Evolutionary conservation across 1,284 basidiomycete species (phyloP).

Genomic region (Moesziomyces sp.): DNA sequence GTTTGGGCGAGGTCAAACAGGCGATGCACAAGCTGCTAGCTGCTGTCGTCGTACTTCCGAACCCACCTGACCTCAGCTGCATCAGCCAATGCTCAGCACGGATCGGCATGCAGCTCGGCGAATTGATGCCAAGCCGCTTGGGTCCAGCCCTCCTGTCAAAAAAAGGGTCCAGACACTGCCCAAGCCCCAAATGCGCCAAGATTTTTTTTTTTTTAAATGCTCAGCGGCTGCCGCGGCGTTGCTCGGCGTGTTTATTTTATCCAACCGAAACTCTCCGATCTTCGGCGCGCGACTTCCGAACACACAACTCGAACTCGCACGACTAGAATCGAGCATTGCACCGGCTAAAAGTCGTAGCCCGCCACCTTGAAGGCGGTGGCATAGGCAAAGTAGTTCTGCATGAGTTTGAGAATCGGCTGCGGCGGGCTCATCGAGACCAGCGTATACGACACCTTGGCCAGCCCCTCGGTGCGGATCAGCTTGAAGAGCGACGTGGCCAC

Average conservation of each 20-base stretch:
- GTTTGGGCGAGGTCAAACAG: too few relatives aligned
- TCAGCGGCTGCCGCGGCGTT: not conserved
- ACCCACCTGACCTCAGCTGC: too few relatives aligned
- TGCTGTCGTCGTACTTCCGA: too few relatives aligned
- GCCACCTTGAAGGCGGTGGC: conserved; percentile 47
- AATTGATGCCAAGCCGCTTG: too few relatives aligned
- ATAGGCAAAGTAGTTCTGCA: conserved; percentile 53
- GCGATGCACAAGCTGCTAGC: too few relatives aligned
- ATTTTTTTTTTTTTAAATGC: too few relatives aligned
- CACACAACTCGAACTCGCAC: not conserved
- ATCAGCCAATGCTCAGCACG: too few relatives aligned
- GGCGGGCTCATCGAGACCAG: conserved; percentile 81
- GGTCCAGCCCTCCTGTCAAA: too few relatives aligned
- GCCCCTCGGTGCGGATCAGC: conserved; percentile 90
- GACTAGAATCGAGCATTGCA: not conserved
- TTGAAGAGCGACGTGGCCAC: conserved; percentile 92
- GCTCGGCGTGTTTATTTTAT: not conserved
- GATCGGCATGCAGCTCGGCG: too few relatives aligned
- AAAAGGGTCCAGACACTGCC: too few relatives aligned
- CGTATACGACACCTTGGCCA: conserved; percentile 92
- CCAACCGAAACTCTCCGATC: not conserved
- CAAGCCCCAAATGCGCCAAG: too few relatives aligned
- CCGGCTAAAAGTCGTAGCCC: conserved; percentile 34
- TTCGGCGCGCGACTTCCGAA: not conserved
- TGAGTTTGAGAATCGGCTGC: conserved; percentile 50